Evolutionary conservation across 2,329 filamentous ascomycete genomes (phyloP).

Genomic region (Aureobasidium mangrovei): DNA sequence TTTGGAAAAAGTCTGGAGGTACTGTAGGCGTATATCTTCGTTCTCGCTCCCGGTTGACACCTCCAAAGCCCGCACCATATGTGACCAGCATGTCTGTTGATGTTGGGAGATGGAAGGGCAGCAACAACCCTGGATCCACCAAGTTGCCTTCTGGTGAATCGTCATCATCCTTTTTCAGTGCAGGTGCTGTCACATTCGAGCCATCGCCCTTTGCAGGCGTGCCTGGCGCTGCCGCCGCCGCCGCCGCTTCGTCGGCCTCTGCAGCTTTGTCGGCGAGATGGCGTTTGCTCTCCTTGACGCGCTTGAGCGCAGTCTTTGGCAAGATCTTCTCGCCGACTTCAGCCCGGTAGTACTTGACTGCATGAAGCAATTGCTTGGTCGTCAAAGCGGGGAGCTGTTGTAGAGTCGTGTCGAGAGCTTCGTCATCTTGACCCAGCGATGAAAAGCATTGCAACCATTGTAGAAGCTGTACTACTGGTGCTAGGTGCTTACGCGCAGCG

Average conservation of each 20-base stretch:
- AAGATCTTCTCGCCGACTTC: slow-evolving; percentile 93
- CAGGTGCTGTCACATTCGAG: neutral
- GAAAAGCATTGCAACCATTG: slow-evolving; percentile 99
- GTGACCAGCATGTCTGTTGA: slow-evolving; percentile 96
- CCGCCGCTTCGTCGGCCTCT: slow-evolving; percentile 11
- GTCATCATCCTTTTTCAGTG: slow-evolving; percentile 46
- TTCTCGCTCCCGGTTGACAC: slow-evolving; percentile 81
- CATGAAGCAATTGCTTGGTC: slow-evolving; percentile 81
- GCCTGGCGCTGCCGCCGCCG: slow-evolving; percentile 7
- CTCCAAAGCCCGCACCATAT: slow-evolving; percentile 90
- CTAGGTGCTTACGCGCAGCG: slow-evolving; percentile 71
- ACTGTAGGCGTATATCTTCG: slow-evolving; percentile 94
- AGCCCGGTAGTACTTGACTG: slow-evolving; percentile 83
- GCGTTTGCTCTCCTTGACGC: slow-evolving; percentile 70
- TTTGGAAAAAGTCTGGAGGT: slow-evolving; percentile 83
- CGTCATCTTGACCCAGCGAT: slow-evolving; percentile 80
- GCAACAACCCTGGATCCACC: slow-evolving; percentile 80
- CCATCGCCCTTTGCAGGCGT: neutral
- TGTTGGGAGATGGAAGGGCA: slow-evolving; percentile 90
- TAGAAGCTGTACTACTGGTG: slow-evolving; percentile 82
- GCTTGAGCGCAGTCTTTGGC: slow-evolving; percentile 80
- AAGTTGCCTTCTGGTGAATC: slow-evolving; percentile 67
- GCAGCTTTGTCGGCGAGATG: slow-evolving; percentile 46
- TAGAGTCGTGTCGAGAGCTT: slow-evolving; percentile 78
- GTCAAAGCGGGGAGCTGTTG: slow-evolving; percentile 80